phyloP scores from a whole-genome alignment of 306 rosid species.

The Cucurbita moschata region DNA sequence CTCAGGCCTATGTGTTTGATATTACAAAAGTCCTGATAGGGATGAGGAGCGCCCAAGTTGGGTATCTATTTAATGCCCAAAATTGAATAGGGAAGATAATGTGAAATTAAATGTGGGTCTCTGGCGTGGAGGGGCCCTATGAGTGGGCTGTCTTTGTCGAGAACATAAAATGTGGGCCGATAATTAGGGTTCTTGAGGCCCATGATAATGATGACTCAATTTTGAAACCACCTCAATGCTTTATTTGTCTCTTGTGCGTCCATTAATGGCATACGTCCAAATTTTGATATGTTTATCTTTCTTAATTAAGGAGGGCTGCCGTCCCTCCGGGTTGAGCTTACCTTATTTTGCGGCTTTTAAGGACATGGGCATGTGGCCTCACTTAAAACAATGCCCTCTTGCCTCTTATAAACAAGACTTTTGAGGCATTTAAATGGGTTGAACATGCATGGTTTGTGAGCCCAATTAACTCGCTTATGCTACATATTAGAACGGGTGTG shows the following conservation, averaged over 20 bases:
- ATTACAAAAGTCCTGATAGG: neutral
- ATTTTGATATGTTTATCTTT: neutral
- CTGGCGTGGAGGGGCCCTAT: neutral
- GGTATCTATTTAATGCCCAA: neutral
- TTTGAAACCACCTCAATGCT: neutral
- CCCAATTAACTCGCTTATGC: too few species aligned
- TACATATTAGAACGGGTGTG: too few species aligned
- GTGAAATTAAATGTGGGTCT: neutral
- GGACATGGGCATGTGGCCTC: neutral
- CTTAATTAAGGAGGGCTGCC: neutral
- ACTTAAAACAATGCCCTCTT: too few species aligned
- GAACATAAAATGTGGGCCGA: neutral
- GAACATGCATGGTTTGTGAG: too few species aligned
- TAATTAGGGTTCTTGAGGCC: neutral
- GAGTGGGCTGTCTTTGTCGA: neutral
- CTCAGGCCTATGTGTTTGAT: too few species aligned
- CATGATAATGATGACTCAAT: neutral
- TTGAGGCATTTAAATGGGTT: too few species aligned
- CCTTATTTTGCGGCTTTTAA: neutral
- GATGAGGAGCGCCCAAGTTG: neutral
- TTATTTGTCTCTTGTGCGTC: neutral
- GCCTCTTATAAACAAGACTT: too few species aligned
- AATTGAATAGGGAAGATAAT: constrained; percentile 6
- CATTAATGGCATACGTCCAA: neutral
- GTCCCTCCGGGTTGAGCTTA: neutral